Percentiles rank a stretch among this genome's conserved stretches.
phyloP scores from a whole-genome alignment of 179 eudicot genomes.

The Vitellaria paradoxa region DNA sequence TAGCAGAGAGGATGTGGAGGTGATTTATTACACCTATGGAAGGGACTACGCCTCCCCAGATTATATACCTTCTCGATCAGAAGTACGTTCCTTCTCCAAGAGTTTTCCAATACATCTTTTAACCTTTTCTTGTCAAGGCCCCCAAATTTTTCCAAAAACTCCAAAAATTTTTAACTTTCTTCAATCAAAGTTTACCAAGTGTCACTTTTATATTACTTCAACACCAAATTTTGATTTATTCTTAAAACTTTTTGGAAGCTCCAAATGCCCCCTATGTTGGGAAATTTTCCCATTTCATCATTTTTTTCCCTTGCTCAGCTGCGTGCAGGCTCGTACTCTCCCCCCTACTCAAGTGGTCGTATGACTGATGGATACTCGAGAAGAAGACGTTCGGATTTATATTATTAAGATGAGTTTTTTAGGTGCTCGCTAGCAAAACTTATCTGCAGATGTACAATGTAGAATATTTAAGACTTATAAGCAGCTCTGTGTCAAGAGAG shows the following conservation, averaged over 20 bases:
- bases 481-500: neutral
- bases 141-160: too few relatives aligned
- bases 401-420: conserved; percentile 4
- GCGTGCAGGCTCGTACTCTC: conserved; percentile 2
- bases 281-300: neutral
- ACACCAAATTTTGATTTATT: too few relatives aligned
- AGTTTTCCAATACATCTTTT: neutral
- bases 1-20: neutral
- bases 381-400: neutral
- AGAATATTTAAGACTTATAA: neutral
- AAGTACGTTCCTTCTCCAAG: neutral
- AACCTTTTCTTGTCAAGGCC: neutral
- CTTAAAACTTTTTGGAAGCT: too few relatives aligned
- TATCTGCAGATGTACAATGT: neutral
- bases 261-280: too few relatives aligned
- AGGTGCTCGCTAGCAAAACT: neutral
- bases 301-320: conserved; percentile 1
- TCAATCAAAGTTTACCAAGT: too few relatives aligned
- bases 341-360: neutral
- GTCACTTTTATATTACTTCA: too few relatives aligned
- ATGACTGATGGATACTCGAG: conserved; percentile 6
- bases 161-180: too few relatives aligned
- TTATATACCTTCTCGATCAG: neutral
- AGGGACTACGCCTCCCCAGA: neutral
- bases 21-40: conserved; percentile 4